These are phyloP conservation scores for Cercospora janseana DNA, from an alignment of 2,329 filamentous ascomycete species.

Conservation along the genomic window DNA sequence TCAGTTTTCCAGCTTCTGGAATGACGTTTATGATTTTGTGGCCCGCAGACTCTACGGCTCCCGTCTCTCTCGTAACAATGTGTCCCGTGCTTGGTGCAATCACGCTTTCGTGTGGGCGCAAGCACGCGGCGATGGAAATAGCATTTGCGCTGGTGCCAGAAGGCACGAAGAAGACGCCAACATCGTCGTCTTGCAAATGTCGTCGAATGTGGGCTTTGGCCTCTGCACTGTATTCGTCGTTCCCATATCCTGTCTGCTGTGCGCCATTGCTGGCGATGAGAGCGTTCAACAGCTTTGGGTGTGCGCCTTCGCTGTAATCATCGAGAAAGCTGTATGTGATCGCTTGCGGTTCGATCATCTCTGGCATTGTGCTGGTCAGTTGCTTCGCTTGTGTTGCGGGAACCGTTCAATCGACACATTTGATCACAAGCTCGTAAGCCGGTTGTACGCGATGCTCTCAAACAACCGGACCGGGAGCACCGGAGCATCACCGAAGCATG, in stretches of 20 bases:
- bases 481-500: not conserved
- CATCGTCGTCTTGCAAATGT: constrained; percentile 2
- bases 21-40: constrained; percentile 12
- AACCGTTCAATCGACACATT: not conserved
- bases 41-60: constrained; percentile 6
- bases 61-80: constrained; percentile 9
- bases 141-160: constrained; percentile 9
- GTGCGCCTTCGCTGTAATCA: constrained; percentile 14
- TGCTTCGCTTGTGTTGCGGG: not conserved
- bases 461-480: constrained; percentile 6
- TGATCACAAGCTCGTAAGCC: not conserved
- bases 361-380: not conserved
- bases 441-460: constrained; percentile 5
- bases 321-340: constrained; percentile 8
- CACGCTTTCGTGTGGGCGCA: constrained; percentile 10
- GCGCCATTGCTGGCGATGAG: constrained; percentile 7
- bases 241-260: constrained; percentile 9
- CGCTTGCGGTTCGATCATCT: constrained; percentile 4
- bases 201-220: not conserved
- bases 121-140: constrained; percentile 6
- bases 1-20: constrained; percentile 8
- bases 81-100: constrained; percentile 6
- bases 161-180: constrained; percentile 7
- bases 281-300: constrained; percentile 4
- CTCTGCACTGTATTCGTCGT: constrained; percentile 9